A percentile compares a stretch with the other conserved stretches of the same genome.
Evolutionary conservation across 441 rosid species (phyloP).

Genomic region (Rhodomyrtus psidioides): DNA sequence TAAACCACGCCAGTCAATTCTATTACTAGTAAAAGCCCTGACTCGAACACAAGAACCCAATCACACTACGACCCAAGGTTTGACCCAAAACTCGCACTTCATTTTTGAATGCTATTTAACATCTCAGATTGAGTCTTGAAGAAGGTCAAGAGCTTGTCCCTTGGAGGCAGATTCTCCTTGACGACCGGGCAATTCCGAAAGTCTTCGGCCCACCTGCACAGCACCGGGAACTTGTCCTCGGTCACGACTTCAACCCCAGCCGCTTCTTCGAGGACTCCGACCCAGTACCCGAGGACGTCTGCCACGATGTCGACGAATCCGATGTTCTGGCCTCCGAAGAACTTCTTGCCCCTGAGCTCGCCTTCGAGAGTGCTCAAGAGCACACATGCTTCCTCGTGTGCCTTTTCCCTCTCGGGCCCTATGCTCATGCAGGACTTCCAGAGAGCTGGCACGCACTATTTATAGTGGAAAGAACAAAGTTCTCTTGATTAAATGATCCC

Average conservation of each 20-base stretch:
- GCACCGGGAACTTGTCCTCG: slow-evolving; percentile 20
- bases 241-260: slow-evolving; percentile 19
- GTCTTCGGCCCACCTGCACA: slow-evolving; percentile 27
- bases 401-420: slow-evolving; percentile 24
- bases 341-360: slow-evolving; percentile 31
- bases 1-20: no score
- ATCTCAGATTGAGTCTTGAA: slow-evolving; percentile 4
- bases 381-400: slow-evolving; percentile 29
- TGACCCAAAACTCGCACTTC: background rate
- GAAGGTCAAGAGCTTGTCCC: slow-evolving; percentile 18
- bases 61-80: background rate
- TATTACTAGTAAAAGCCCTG: background rate
- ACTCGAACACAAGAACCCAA: background rate
- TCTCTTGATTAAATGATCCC: background rate
- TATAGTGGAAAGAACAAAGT: background rate
- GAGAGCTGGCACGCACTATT: slow-evolving; percentile 17
- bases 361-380: slow-evolving; percentile 34
- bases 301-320: slow-evolving; percentile 31
- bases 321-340: slow-evolving; percentile 35
- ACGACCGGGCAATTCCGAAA: slow-evolving; percentile 12
- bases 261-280: slow-evolving; percentile 11
- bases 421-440: slow-evolving; percentile 19
- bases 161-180: slow-evolving; percentile 42
- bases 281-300: slow-evolving; percentile 22
- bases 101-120: background rate